phyloP scores from a whole-genome alignment of 108 stramenopile species.

The Cyclostephanos invisitatus region DNA sequence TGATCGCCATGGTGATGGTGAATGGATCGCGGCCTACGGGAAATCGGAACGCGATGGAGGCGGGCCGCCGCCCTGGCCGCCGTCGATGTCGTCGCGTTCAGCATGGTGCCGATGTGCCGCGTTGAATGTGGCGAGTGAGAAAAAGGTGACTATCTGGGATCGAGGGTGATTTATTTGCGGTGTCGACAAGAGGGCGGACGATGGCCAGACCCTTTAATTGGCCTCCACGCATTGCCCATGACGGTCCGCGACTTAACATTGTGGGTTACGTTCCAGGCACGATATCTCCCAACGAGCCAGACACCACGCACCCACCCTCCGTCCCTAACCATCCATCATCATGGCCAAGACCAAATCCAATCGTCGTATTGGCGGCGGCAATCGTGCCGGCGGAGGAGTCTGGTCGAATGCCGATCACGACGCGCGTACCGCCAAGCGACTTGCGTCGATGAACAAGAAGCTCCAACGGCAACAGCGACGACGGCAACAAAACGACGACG shows the following conservation, averaged over 20 bases:
- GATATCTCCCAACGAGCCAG: too few relatives aligned
- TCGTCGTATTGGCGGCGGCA: slow-evolving; percentile 23
- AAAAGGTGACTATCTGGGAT: too few relatives aligned
- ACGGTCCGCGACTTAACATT: too few relatives aligned
- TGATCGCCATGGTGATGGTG: background rate
- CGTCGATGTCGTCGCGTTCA: background rate
- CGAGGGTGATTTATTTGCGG: too few relatives aligned
- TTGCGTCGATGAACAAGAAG: slow-evolving; percentile 43
- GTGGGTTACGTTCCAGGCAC: too few relatives aligned
- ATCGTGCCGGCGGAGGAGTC: background rate
- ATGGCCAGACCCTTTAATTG: too few relatives aligned
- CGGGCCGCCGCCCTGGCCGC: background rate
- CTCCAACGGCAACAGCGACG: slow-evolving; percentile 11
- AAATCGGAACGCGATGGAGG: background rate
- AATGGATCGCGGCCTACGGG: background rate
- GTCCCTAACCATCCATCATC: too few relatives aligned
- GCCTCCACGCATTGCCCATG: too few relatives aligned
- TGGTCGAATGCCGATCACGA: slow-evolving; percentile 46
- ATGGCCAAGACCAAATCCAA: slow-evolving; percentile 52
- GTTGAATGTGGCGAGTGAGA: too few relatives aligned
- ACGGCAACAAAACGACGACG: slow-evolving; percentile 1
- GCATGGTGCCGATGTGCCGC: background rate
- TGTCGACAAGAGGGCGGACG: too few relatives aligned
- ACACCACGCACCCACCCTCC: too few relatives aligned
- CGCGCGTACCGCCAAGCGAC: slow-evolving; percentile 35